Evolutionary conservation across 2,329 filamentous ascomycete genomes (phyloP).

Genomic region (Sclerotinia subarctica): DNA sequence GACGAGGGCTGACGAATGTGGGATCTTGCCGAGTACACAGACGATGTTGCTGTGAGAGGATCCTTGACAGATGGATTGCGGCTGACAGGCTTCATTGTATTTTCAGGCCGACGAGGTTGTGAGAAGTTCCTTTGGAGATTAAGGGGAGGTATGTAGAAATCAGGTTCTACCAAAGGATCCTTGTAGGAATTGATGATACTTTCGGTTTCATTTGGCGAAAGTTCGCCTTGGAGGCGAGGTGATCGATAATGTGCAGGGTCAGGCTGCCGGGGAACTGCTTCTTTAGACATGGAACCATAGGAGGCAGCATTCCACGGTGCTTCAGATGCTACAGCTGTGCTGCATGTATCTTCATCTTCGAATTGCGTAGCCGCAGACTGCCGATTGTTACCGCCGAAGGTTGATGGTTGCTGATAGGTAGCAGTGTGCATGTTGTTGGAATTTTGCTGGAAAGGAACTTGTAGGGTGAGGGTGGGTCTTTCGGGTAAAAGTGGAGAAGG

Average conservation of each 20-base stretch:
- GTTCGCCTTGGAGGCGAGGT: not conserved
- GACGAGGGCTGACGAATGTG: slow-evolving; percentile 9
- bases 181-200: slow-evolving; percentile 15
- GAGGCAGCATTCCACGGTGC: slow-evolving; percentile 17
- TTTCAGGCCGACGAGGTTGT: slow-evolving; percentile 18
- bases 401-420: slow-evolving; percentile 20
- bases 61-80: slow-evolving; percentile 7
- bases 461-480: slow-evolving; percentile 34
- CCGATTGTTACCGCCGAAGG: slow-evolving; percentile 23
- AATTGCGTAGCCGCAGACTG: slow-evolving; percentile 37
- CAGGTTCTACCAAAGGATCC: slow-evolving; percentile 8
- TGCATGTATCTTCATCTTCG: slow-evolving; percentile 33
- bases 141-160: slow-evolving; percentile 19
- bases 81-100: not conserved
- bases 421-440: slow-evolving; percentile 22
- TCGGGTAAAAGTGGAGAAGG: slow-evolving; percentile 37
- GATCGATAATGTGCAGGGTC: slow-evolving; percentile 11
- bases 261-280: not conserved
- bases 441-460: slow-evolving; percentile 26
- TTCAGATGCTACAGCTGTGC: slow-evolving; percentile 19
- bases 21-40: slow-evolving; percentile 8
- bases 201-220: slow-evolving; percentile 18
- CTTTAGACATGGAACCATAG: not conserved
- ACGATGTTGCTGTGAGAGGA: slow-evolving; percentile 11
- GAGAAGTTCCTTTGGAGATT: slow-evolving; percentile 20